A percentile compares a stretch with the other conserved stretches of the same genome.
Conservation (phyloP, 2,329 filamentous ascomycete genomes). For the Botryotinia convoluta region DNA sequence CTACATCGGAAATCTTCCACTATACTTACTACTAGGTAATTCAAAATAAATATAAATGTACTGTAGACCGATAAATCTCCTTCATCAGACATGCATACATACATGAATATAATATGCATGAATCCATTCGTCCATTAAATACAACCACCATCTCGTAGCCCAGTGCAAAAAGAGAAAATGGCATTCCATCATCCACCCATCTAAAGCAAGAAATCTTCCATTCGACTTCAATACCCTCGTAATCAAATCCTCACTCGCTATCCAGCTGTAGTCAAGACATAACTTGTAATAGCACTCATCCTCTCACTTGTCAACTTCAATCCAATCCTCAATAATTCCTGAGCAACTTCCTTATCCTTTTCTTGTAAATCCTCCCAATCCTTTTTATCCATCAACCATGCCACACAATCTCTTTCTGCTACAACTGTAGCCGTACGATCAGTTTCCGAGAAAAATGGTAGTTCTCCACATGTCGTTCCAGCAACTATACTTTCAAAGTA, state of each 20-base stretch:
- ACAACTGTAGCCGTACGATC: conserved; percentile 80
- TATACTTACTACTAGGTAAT: neutral
- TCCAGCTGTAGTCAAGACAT: conserved; percentile 45
- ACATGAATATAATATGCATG: neutral
- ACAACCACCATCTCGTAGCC: neutral
- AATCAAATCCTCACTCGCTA: conserved; percentile 23
- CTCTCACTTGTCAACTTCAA: conserved; percentile 92
- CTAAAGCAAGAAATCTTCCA: neutral
- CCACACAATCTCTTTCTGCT: conserved; percentile 76
- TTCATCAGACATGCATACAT: neutral
- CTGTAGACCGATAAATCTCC: neutral
- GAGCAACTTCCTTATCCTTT: conserved; percentile 72
- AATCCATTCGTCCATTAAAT: neutral
- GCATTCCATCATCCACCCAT: neutral
- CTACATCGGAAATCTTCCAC: neutral
- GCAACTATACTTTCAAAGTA: conserved; percentile 91
- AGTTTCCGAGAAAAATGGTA: conserved; percentile 95
- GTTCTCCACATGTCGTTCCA: conserved; percentile 90
- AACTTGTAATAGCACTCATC: conserved; percentile 69
- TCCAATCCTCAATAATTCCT: conserved; percentile 81
- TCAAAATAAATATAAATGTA: neutral
- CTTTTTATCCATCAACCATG: conserved; percentile 74
- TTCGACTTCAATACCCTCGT: neutral
- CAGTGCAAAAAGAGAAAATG: neutral
- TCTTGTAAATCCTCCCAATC: conserved; percentile 72